Percentiles rank a stretch among this genome's conserved stretches.
These are phyloP conservation scores for Chytriomyces confervae DNA, from an alignment of 192 early-diverging fungal genomes.

Conservation along the genomic window DNA sequence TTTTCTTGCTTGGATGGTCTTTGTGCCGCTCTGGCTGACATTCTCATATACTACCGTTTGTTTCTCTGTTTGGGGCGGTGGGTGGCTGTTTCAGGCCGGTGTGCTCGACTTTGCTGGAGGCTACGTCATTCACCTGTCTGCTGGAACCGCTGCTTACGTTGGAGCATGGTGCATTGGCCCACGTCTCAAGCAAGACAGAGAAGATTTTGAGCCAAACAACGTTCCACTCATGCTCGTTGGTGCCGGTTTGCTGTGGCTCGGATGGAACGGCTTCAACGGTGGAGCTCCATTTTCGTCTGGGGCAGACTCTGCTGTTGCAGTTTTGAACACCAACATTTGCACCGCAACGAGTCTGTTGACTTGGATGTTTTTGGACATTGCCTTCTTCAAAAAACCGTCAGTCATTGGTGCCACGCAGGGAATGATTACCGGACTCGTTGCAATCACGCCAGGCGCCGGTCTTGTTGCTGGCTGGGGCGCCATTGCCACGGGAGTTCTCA, in stretches of 20 bases:
- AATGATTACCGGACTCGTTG: not conserved
- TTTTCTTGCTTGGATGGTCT: conserved; percentile 83
- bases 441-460: not conserved
- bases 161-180: conserved; percentile 47
- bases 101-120: conserved; percentile 5
- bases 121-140: conserved; percentile 1
- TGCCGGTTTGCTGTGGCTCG: conserved; percentile 87
- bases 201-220: conserved; percentile 84
- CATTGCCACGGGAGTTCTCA: not conserved
- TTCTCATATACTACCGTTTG: conserved; percentile 91
- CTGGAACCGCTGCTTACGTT: not conserved
- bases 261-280: conserved; percentile 97
- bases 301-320: conserved; percentile 74
- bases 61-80: conserved; percentile 89
- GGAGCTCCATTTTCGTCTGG: conserved; percentile 73
- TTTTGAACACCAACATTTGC: conserved; percentile 76
- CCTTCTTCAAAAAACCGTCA: conserved; percentile 67
- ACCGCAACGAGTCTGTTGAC: conserved; percentile 71
- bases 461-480: not conserved
- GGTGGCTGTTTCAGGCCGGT: not conserved
- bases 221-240: conserved; percentile 91
- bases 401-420: conserved; percentile 84
- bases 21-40: conserved; percentile 90
- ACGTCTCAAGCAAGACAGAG: conserved; percentile 61
- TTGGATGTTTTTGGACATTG: conserved; percentile 74